A percentile compares a stretch with the other conserved stretches of the same genome.
phyloP scores from a whole-genome alignment of 2,329 filamentous ascomycete species.

The Thielaviopsis ethacetica region DNA sequence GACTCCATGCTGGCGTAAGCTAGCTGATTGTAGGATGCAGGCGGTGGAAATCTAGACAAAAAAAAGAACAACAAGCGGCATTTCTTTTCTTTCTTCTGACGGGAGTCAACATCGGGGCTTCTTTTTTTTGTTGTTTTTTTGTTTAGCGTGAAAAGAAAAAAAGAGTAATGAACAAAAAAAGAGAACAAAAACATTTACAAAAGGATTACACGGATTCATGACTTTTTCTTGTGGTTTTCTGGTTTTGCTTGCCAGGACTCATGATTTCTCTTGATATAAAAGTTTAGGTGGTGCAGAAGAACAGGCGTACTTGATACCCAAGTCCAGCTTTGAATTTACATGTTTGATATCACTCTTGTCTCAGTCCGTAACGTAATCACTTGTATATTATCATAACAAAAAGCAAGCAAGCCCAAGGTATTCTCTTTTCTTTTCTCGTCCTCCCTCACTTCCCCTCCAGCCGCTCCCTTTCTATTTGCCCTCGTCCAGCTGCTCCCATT shows the following conservation, averaged over 20 bases:
- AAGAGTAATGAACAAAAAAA: constrained; percentile 12
- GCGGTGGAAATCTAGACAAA: not conserved
- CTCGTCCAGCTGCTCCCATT: constrained; percentile 70
- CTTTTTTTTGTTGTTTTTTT: constrained; percentile 3
- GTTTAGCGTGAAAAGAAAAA: not conserved
- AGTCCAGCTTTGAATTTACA: not conserved
- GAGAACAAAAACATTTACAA: constrained; percentile 6
- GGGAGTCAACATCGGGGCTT: not conserved
- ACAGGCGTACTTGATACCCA: not conserved
- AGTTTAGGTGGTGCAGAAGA: not conserved
- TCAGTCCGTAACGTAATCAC: not conserved
- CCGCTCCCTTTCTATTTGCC: constrained; percentile 15
- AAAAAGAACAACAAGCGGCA: not conserved
- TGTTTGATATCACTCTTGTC: not conserved
- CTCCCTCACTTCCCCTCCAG: not conserved
- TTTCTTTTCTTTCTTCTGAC: constrained; percentile 6
- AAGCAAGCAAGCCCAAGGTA: not conserved
- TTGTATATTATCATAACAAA: not conserved
- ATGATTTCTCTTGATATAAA: not conserved
- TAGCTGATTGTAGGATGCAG: not conserved
- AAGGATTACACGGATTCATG: not conserved
- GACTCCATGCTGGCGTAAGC: constrained; percentile 24
- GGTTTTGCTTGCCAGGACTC: not conserved
- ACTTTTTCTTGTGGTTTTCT: not conserved
- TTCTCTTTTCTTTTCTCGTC: not conserved